Percentiles rank a stretch among this genome's conserved stretches.
Evolutionary conservation across 805 yeast genomes (phyloP).

Genomic region (Hanseniaspora osmophila): DNA sequence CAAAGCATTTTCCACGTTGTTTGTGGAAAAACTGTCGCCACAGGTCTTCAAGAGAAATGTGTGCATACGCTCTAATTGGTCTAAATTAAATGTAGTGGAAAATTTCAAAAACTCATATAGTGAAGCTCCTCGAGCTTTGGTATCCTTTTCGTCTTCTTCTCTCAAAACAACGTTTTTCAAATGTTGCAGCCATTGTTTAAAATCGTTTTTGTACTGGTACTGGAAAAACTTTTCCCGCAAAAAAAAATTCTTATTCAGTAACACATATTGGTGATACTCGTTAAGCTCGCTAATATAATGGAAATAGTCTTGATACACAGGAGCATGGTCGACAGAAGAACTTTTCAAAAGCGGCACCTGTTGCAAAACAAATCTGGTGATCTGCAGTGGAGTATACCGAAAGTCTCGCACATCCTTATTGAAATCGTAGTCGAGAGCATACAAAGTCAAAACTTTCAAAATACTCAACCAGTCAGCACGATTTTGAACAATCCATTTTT

Average conservation of each 20-base stretch:
- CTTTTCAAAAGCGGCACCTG: background rate
- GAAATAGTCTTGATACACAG: background rate
- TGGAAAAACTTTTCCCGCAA: background rate
- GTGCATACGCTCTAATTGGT: background rate
- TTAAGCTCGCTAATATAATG: background rate
- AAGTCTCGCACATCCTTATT: background rate
- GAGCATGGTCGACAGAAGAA: background rate
- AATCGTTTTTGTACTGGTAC: background rate
- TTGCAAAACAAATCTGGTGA: background rate
- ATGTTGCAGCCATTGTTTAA: background rate
- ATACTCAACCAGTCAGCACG: background rate
- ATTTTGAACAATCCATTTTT: background rate
- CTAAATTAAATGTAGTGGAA: background rate
- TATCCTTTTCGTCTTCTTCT: background rate
- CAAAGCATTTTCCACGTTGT: background rate
- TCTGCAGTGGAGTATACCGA: background rate
- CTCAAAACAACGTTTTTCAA: background rate
- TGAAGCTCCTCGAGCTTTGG: background rate
- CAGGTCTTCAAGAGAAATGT: background rate
- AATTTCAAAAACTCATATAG: background rate
- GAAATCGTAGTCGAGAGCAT: background rate
- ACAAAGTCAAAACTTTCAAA: background rate
- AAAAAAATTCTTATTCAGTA: background rate
- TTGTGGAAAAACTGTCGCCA: background rate
- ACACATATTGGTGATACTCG: background rate